Base-by-base conservation (phyloP, 75 land plant genomes). In the Ceratopteris richardii region DNA sequence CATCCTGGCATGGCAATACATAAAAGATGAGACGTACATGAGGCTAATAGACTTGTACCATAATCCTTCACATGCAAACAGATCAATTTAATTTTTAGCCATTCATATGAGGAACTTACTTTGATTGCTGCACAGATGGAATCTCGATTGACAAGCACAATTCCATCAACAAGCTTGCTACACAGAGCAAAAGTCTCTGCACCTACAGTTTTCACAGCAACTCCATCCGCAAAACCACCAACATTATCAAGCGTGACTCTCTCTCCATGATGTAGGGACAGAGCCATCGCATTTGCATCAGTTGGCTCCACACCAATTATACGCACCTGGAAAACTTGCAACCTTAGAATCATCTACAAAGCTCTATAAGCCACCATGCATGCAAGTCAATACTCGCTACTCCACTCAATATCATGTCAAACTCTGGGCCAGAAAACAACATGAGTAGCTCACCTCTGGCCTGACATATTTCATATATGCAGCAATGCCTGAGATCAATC, bases 281-380 rank as follows among this genome's bases (percentile, higher is more conserved):
- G 64, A 18, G 96, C 91, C 96, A 90, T 86, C 48, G 96, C 87
- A 64, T 90, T 86, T 44, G 96, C 86, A 80, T 90, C 96, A 31
- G 52, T 63, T 6, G 96, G 91, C 68, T 89, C 95, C 31, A 89
- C 95, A 31, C 95, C 95, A 58, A 89, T 89, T 21, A 89, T 63
- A 53, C 66, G 74, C 21, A 88, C 83, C 90, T 87, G 71, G 44
- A 72, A 20, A 60, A 33, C 37, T 9, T 28, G 55, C 5, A 55
- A 4, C 60, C 17, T 24, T 23, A 51, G 48, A 12, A 20, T 31
- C 16, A 33, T 40, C 9, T 40, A 10, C 42, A n/a, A n/a, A n/a
- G n/a, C n/a, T n/a, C n/a, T n/a, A n/a, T n/a, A n/a, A n/a, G n/a
- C n/a, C n/a, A n/a, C n/a, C n/a, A n/a, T n/a, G n/a, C n/a, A n/a